phyloP scores from a whole-genome alignment of 1,284 basidiomycete species.

The Microbotryum intermedium region DNA sequence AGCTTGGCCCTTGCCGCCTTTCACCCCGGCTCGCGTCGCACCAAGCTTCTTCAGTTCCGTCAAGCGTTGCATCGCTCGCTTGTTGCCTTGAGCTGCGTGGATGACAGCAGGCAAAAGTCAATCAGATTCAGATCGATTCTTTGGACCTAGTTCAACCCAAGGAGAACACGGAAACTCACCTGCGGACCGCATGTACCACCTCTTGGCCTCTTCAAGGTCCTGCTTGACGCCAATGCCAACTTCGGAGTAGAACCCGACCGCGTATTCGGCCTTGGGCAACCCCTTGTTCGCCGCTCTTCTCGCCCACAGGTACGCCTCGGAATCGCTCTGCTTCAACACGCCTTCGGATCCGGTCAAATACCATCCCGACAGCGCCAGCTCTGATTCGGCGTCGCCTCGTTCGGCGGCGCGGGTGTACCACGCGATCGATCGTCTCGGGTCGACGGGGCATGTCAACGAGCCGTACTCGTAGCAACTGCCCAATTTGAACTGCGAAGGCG shows the following conservation, averaged over 20 bases:
- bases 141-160: too few species aligned
- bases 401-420: conserved; percentile 99
- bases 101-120: background rate
- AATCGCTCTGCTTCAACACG: conserved; percentile 92
- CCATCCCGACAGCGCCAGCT: conserved; percentile 94
- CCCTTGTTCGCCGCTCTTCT: conserved; percentile 42
- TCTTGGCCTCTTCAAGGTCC: conserved; percentile 89
- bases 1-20: conserved; percentile 43
- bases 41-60: conserved; percentile 56
- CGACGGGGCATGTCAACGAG: conserved; percentile 75
- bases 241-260: conserved; percentile 90
- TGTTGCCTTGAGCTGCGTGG: conserved; percentile 75
- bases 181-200: conserved; percentile 97
- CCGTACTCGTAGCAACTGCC: conserved; percentile 95
- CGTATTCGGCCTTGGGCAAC: conserved; percentile 54
- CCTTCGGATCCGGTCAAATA: conserved; percentile 65
- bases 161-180: conserved; percentile 50
- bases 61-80: conserved; percentile 85
- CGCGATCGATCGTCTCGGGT: conserved; percentile 84
- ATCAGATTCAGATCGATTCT: background rate
- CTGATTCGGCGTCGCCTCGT: conserved; percentile 67
- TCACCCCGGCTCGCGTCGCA: conserved; percentile 21
- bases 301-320: conserved; percentile 72
- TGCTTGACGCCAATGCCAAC: conserved; percentile 96
- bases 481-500: conserved; percentile 87